These are phyloP conservation scores for Claviceps pazoutovae DNA, from an alignment of 2,329 filamentous ascomycete genomes.

Conservation along the genomic window DNA sequence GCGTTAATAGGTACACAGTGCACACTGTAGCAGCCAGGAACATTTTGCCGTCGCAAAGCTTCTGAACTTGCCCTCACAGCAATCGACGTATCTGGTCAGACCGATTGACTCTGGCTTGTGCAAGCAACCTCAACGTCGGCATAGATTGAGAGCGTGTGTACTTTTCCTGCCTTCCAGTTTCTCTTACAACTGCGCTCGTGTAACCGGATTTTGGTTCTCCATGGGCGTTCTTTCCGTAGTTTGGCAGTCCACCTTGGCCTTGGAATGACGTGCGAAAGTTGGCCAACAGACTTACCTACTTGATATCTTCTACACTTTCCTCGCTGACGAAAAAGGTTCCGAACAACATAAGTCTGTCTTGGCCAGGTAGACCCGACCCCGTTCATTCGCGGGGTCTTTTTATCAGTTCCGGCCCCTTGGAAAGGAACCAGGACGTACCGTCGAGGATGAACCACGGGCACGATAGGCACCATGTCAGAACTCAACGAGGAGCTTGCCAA, in stretches of 20 bases:
- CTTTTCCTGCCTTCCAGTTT: neutral
- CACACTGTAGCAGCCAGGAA: no score
- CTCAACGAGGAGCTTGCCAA: conserved; percentile 26
- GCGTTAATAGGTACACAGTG: neutral
- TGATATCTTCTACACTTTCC: neutral
- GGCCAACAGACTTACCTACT: neutral
- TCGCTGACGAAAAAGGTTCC: neutral
- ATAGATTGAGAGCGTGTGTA: neutral
- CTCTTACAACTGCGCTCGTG: neutral
- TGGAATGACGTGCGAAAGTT: neutral
- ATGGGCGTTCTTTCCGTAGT: neutral
- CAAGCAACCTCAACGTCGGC: neutral
- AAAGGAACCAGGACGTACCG: neutral
- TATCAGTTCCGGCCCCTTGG: neutral
- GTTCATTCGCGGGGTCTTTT: neutral
- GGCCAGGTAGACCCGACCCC: neutral
- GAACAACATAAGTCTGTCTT: neutral
- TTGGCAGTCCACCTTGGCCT: neutral
- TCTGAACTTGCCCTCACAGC: neutral
- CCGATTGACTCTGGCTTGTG: neutral
- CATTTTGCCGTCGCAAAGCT: no score
- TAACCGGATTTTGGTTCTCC: neutral
- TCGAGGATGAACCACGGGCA: conserved; percentile 3
- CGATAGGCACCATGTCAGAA: conserved; percentile 21
- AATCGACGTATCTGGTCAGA: neutral